A percentile compares a stretch with the other conserved stretches of the same genome.
These are phyloP conservation scores for Zelopaecilomyces penicillatus DNA, from an alignment of 2,329 filamentous ascomycete species.

Conservation along the genomic window DNA sequence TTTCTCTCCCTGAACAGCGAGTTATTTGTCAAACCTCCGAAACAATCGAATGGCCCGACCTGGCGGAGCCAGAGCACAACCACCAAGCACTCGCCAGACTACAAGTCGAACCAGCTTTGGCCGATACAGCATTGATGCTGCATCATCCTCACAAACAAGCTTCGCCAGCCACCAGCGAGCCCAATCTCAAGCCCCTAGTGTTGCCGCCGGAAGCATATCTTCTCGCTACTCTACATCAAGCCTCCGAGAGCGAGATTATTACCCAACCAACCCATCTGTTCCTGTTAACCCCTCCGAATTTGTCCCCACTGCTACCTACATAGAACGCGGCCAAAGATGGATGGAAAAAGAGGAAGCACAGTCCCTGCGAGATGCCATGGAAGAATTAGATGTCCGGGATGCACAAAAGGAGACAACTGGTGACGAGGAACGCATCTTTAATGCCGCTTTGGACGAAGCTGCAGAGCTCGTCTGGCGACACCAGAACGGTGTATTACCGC, in stretches of 20 bases:
- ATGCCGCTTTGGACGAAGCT: slow-evolving; percentile 66
- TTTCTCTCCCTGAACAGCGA: slow-evolving; percentile 37
- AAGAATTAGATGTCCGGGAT: slow-evolving; percentile 57
- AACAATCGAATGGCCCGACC: slow-evolving; percentile 59
- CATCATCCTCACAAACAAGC: slow-evolving; percentile 20
- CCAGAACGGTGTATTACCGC: slow-evolving; percentile 46
- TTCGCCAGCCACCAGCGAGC: slow-evolving; percentile 16
- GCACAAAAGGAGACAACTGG: slow-evolving; percentile 23
- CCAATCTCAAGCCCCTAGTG: slow-evolving; percentile 29
- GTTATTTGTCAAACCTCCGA: slow-evolving; percentile 63
- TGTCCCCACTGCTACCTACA: slow-evolving; percentile 59
- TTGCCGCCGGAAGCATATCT: slow-evolving; percentile 35
- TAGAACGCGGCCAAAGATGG: slow-evolving; percentile 66
- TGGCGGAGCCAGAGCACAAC: slow-evolving; percentile 60
- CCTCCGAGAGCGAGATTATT: slow-evolving; percentile 43
- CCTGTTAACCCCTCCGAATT: slow-evolving; percentile 51
- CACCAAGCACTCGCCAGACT: slow-evolving; percentile 27
- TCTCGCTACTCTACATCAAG: slow-evolving; percentile 42
- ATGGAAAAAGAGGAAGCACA: slow-evolving; percentile 73
- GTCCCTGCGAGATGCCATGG: slow-evolving; percentile 62
- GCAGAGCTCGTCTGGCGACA: slow-evolving; percentile 74
- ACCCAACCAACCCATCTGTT: slow-evolving; percentile 32
- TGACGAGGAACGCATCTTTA: slow-evolving; percentile 57
- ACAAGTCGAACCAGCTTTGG: slow-evolving; percentile 24
- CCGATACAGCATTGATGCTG: slow-evolving; percentile 23